Base-by-base conservation (phyloP, 495 filamentous ascomycete species). In the Margaritispora aquatica region DNA sequence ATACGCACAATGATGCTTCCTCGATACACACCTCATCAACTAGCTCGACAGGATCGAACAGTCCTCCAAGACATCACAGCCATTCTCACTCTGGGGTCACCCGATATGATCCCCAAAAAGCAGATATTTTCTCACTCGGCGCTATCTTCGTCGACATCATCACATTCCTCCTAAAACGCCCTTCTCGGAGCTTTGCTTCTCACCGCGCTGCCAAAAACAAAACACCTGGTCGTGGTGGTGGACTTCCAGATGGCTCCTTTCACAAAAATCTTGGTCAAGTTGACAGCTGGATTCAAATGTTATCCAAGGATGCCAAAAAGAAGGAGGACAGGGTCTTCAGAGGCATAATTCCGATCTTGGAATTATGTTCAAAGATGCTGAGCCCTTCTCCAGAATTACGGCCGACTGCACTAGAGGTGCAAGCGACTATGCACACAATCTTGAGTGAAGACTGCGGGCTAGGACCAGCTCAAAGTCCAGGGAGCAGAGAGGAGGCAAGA, bases 201-300 rank as follows among this genome's bases (percentile, higher is more conserved):
- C 87, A 93, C 67, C 89, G 92, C 7, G 76, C 81, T 2, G 78
- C 83, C 0, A 86, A 88, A 54, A 88, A 92, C 69, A 73, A 78
- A 68, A 80, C 80, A 26, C 79, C 81, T 7, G 86, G 88, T 13
- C 79, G 88, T 15, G 81, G 81, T 21, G 87, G 86, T 57, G 86
- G 86, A 1, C 81, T 86, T 26, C 75, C 87, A 10, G 89, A 96
- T 65, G 81, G 86, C 1, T 90, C 87, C 0, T 97, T 92, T 71
- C 92, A 96, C 68, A 84, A 84, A 24, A 94, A 96, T 64, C 73
- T 88, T 0, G 80, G 79, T 15, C 88, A 92, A 66, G 81, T 96
- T 0, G 82, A 85, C 48, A 82, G 77, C 17, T 96, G 93, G 92
- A 88, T 93, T 69, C 77, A 78, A 0, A 70, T 77, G 10, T 72